Evolutionary conservation across 805 yeast genomes (phyloP).

Genomic region (Yamadazyma takamatsuzukensis): DNA sequence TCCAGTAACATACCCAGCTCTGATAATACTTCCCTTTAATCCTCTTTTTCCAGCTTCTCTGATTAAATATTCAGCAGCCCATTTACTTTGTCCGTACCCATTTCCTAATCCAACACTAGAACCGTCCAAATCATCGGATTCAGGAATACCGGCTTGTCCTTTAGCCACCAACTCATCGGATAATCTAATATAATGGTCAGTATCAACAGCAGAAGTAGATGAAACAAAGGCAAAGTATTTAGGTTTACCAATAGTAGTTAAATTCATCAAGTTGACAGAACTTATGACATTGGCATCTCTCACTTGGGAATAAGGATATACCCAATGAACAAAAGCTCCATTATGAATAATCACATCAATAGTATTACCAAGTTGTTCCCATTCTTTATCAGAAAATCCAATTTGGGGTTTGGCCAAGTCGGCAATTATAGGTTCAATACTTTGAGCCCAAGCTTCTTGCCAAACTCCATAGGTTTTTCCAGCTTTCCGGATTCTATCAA

Average conservation of each 20-base stretch:
- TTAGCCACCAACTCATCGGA: constrained; percentile 66
- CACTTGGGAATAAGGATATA: constrained; percentile 84
- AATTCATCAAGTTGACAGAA: constrained; percentile 75
- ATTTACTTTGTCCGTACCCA: constrained; percentile 97
- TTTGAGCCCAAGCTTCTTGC: constrained; percentile 55
- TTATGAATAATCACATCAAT: constrained; percentile 89
- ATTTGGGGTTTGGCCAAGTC: constrained; percentile 71
- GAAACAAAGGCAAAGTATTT: constrained; percentile 89
- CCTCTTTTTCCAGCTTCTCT: constrained; percentile 88
- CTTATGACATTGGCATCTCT: constrained; percentile 92
- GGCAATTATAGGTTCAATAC: constrained; percentile 75
- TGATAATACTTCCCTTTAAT: constrained; percentile 78
- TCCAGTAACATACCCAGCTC: constrained; percentile 97
- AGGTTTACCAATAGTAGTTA: constrained; percentile 76
- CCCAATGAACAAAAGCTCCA: constrained; percentile 99
- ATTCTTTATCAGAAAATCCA: constrained; percentile 57
- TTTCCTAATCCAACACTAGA: constrained; percentile 78
- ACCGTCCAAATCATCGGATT: constrained; percentile 79
- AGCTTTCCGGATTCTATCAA: constrained; percentile 70
- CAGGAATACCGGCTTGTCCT: constrained; percentile 73
- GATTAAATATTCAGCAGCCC: constrained; percentile 92
- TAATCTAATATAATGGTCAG: constrained; percentile 70
- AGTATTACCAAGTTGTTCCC: constrained; percentile 53
- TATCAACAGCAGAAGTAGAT: constrained; percentile 90
- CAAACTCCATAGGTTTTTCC: constrained; percentile 82